Evolutionary conservation across 2,329 filamentous ascomycete genomes (phyloP).

Genomic region (Aspergillus brunneoviolaceus): DNA sequence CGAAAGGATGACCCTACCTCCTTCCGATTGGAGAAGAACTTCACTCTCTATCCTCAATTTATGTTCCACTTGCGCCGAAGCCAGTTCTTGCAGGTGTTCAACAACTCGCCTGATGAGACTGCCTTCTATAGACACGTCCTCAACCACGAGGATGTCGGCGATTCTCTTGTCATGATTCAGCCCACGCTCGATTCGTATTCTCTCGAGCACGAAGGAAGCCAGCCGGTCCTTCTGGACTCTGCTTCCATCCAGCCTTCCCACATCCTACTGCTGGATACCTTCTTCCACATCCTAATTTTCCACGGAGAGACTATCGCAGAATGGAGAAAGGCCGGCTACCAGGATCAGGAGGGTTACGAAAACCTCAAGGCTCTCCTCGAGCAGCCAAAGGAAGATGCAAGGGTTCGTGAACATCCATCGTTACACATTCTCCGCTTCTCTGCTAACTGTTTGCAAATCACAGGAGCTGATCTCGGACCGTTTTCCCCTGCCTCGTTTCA

Average conservation of each 20-base stretch:
- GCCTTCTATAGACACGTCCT: slow-evolving; percentile 98
- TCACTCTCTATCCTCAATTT: slow-evolving; percentile 97
- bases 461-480: slow-evolving; percentile 95
- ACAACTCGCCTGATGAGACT: slow-evolving; percentile 98
- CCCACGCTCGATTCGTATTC: slow-evolving; percentile 96
- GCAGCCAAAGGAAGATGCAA: slow-evolving; percentile 93
- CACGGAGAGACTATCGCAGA: slow-evolving; percentile 97
- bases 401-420: slow-evolving; percentile 56
- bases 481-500: slow-evolving; percentile 97
- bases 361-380: slow-evolving; percentile 88
- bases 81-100: slow-evolving; percentile 98
- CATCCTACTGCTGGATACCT: slow-evolving; percentile 91
- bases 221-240: slow-evolving; percentile 93
- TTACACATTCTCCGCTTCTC: not conserved
- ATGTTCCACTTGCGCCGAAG: slow-evolving; percentile 98
- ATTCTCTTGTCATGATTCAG: slow-evolving; percentile 98
- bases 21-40: slow-evolving; percentile 97
- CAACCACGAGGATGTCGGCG: slow-evolving; percentile 95
- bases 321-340: slow-evolving; percentile 97
- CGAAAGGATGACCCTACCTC: slow-evolving; percentile 97
- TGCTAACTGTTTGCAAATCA: slow-evolving; percentile 8
- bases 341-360: slow-evolving; percentile 97
- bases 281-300: slow-evolving; percentile 99
- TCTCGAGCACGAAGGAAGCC: slow-evolving; percentile 88
- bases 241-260: slow-evolving; percentile 94